phyloP scores from a whole-genome alignment of 2,329 filamentous ascomycete genomes.

The Fusarium lateritium region DNA sequence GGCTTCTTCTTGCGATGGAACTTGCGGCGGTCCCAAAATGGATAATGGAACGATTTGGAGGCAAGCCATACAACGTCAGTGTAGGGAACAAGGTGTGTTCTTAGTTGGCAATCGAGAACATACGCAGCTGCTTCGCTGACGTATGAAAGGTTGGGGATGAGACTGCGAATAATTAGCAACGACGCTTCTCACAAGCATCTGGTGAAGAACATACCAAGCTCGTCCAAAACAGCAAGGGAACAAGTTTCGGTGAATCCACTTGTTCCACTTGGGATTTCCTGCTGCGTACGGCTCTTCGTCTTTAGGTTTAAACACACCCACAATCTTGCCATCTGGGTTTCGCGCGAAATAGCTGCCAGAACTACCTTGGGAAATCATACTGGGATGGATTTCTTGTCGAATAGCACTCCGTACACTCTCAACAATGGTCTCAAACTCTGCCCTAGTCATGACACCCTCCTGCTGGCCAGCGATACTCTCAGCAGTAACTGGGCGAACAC shows the following conservation, averaged over 20 bases:
- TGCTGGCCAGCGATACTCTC: slow-evolving; percentile 77
- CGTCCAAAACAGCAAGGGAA: slow-evolving; percentile 98
- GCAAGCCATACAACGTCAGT: slow-evolving; percentile 95
- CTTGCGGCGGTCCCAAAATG: slow-evolving; percentile 94
- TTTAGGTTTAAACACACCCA: slow-evolving; percentile 98
- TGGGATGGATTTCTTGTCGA: slow-evolving; percentile 90
- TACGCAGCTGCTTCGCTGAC: slow-evolving; percentile 98
- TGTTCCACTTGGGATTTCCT: slow-evolving; percentile 98
- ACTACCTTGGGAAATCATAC: slow-evolving; percentile 96
- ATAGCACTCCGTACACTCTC: slow-evolving; percentile 94
- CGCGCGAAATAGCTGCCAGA: slow-evolving; percentile 98
- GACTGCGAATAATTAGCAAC: slow-evolving; percentile 58
- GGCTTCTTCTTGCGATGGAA: slow-evolving; percentile 90
- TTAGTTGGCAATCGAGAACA: slow-evolving; percentile 90
- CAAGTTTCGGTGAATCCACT: slow-evolving; percentile 98
- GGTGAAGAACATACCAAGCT: slow-evolving; percentile 74
- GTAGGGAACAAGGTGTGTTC: slow-evolving; percentile 94
- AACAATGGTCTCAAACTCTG: slow-evolving; percentile 89
- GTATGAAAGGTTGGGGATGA: slow-evolving; percentile 98
- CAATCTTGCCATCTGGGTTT: slow-evolving; percentile 91
- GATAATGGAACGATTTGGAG: slow-evolving; percentile 98
- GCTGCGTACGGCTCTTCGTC: slow-evolving; percentile 98
- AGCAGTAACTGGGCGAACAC: slow-evolving; percentile 83
- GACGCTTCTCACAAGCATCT: not conserved
- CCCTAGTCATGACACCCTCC: slow-evolving; percentile 79